Evolutionary conservation across 2,329 filamentous ascomycete genomes (phyloP), one percentile per base, ranked within the genome.

Genomic region (Penicillium sp.): DNA sequence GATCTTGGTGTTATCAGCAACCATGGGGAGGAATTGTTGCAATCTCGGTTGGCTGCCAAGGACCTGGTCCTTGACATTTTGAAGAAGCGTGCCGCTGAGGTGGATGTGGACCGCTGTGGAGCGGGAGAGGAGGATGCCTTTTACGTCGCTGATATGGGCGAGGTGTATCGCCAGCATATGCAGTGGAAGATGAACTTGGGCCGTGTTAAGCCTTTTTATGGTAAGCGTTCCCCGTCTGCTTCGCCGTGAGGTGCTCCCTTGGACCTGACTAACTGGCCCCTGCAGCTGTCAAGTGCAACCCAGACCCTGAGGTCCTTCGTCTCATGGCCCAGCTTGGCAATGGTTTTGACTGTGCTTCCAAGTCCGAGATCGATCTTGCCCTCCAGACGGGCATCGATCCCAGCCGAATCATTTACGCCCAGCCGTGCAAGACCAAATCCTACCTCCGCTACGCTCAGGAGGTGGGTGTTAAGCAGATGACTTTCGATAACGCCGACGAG

Each of bases 381-480:
- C 83, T 98, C 53, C 82, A 84, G 70, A 85, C 93, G 74, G 93
- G 92, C 67, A 84, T 96, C 65, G 88, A 90, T 71, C 90, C 95
- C 13, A 86, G 87, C 65, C 92, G 93, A 75, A 96, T 99, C 82
- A 97, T 99, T 79, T 99, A 98, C 73, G 95, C 95, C 49, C 95
- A 99, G 80, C 95, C 95, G 55, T 98, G 95, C 90, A 99, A 99
- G 87, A 99, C 95, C 70, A 96, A 95, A 81, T 97, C 93, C 48
- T 98, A 97, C 76, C 84, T 99, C 61, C 91, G 93, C 72, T 96
- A 93, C 71, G 95, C 96, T 63, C 87, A 90, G 71, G 84, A 87
- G 72, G 82, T 88, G 65, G 90, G 89, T 66, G 95, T 99, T 74
- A 93, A 90, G 80, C 91, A 96, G 82, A 98, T 99, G 93, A 99